Evolutionary conservation across 225 moss, liverwort and hornwort genomes (phyloP).

Genomic region (Polytrichum formosum): DNA sequence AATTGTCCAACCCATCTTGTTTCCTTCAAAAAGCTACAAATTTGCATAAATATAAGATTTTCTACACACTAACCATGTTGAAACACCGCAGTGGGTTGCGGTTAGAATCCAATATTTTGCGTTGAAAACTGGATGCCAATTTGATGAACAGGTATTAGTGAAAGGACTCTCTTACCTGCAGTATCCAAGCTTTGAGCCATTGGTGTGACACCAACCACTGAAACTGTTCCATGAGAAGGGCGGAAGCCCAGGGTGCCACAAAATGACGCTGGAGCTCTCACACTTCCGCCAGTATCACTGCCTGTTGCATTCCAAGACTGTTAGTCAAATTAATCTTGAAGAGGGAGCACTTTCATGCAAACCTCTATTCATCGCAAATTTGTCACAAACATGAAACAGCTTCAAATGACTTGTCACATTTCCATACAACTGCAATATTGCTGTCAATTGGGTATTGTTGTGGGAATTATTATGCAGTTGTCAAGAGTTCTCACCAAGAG

Average conservation of each 20-base stretch:
- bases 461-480: neutral
- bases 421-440: too few relatives aligned
- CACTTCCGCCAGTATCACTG: conserved; percentile 90
- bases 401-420: too few relatives aligned
- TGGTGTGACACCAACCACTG: conserved; percentile 55
- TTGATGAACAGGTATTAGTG: too few relatives aligned
- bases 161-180: conserved; percentile 51
- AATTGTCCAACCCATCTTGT: neutral
- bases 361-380: neutral
- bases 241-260: conserved; percentile 90
- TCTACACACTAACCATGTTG: neutral
- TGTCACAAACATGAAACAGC: neutral
- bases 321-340: neutral
- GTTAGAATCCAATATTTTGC: neutral
- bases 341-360: neutral
- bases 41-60: neutral
- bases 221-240: conserved; percentile 81
- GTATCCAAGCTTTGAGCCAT: conserved; percentile 92
- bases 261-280: conserved; percentile 70
- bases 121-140: too few relatives aligned
- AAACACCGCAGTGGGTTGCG: neutral
- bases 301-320: conserved; percentile 27
- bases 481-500: conserved; percentile 46
- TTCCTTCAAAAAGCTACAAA: neutral
- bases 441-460: neutral